A percentile compares a stretch with the other conserved stretches of the same genome.
Evolutionary conservation across 2,329 filamentous ascomycete species (phyloP).

Genomic region (Aspergillus terreus): DNA sequence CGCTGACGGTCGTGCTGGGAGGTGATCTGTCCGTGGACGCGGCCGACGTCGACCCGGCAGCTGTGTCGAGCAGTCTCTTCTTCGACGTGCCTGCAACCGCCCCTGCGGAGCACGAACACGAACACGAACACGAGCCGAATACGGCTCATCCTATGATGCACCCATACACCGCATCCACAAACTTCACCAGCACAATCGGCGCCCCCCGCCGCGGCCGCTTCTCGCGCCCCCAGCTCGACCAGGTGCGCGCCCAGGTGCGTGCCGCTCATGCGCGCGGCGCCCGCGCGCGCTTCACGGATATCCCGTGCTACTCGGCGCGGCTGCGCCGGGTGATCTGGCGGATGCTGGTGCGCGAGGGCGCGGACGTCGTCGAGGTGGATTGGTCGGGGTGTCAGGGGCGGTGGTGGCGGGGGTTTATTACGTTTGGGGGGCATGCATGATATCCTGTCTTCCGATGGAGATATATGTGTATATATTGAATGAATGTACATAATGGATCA

Average conservation of each 20-base stretch:
- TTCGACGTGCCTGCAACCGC: neutral
- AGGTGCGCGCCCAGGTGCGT: conserved; percentile 15
- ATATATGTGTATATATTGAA: too few species aligned
- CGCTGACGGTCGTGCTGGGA: conserved; percentile 23
- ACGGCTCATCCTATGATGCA: too few species aligned
- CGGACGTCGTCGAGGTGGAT: conserved; percentile 19
- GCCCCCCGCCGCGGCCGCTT: conserved; percentile 14
- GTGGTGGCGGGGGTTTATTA: conserved; percentile 3
- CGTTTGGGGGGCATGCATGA: neutral
- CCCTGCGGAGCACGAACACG: neutral
- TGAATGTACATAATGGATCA: too few species aligned
- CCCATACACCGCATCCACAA: conserved; percentile 9
- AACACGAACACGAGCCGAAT: too few species aligned
- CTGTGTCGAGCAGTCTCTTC: conserved; percentile 6
- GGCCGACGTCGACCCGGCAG: too few species aligned
- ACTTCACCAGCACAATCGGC: conserved; percentile 13
- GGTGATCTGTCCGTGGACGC: neutral
- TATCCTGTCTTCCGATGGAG: too few species aligned
- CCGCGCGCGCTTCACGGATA: conserved; percentile 10
- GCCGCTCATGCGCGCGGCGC: conserved; percentile 15
- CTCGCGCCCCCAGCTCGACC: conserved; percentile 15
- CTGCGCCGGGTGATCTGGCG: conserved; percentile 12
- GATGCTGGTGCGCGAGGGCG: conserved; percentile 15
- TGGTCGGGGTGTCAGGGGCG: conserved; percentile 5
- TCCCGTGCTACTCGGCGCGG: conserved; percentile 7